phyloP scores from a whole-genome alignment of 1,284 basidiomycete genomes.

The Ustilago trichophora region DNA sequence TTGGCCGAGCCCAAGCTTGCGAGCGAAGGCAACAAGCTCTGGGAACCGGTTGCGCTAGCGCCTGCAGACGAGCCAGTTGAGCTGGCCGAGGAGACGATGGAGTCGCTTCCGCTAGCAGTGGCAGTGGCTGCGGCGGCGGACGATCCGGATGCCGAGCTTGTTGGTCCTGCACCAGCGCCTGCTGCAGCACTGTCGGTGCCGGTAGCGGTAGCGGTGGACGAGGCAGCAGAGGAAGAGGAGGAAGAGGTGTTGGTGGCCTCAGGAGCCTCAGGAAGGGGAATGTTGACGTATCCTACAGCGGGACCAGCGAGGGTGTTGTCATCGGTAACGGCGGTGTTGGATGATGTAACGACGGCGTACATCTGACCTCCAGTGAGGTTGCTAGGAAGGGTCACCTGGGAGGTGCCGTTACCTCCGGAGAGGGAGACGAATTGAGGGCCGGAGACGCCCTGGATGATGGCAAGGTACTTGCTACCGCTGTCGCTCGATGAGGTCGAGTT shows the following conservation, averaged over 20 bases:
- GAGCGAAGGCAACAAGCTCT: background rate
- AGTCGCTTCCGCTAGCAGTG: conserved; percentile 17
- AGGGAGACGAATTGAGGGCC: conserved; percentile 25
- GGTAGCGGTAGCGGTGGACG: background rate
- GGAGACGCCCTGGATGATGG: conserved; percentile 36
- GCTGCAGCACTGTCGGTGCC: background rate
- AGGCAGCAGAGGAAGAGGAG: conserved; percentile 1
- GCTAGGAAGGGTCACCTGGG: conserved; percentile 24
- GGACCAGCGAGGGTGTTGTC: conserved; percentile 49
- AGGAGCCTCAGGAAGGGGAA: conserved; percentile 43
- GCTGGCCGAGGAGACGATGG: conserved; percentile 19
- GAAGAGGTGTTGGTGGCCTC: conserved; percentile 17
- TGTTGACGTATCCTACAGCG: conserved; percentile 33
- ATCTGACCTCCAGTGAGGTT: conserved; percentile 50
- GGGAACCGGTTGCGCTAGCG: background rate
- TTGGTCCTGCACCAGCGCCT: background rate
- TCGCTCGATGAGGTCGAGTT: background rate
- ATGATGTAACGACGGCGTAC: conserved; percentile 42
- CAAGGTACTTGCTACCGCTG: conserved; percentile 22
- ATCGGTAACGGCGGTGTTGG: conserved; percentile 30
- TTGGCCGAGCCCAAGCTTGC: conserved; percentile 8
- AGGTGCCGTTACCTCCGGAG: conserved; percentile 6
- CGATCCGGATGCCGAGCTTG: background rate
- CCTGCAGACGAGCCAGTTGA: background rate
- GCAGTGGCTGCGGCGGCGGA: background rate